Evolutionary conservation across 305 asterid species (phyloP), one percentile per base, ranked within the genome.

Genomic region (Fraxinus baroniana): DNA sequence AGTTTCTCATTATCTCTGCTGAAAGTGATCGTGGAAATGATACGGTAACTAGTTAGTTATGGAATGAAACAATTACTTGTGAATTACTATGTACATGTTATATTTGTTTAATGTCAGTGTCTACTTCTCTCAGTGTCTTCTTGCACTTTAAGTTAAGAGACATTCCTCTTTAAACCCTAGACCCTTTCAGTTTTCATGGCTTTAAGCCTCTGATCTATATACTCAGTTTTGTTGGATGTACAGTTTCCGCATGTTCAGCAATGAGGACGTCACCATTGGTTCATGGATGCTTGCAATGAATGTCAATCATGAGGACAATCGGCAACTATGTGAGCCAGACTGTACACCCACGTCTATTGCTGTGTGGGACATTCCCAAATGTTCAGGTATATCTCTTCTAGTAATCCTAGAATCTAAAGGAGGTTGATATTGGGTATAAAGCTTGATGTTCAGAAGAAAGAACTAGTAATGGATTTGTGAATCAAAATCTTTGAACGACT

Each of bases 201-300:
- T 52, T 52, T 17, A 52, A 52, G 9, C 64, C 24, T 52, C 64
- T 17, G 24, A 55, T 17, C 24, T 17, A 55, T 17, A 17, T 60
- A 7, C 71, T 20, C 4, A 3, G 3, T 60, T 68, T 68, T 73
- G 57, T 68, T 46, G 18, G 78, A 62, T 78, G 76, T 52, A 44
- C 95, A 96, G 99, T 89, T 96, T 96, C 87, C 95, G 99, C 78
- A 94, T 94, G 99, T 96, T 96, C 83, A 94, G 95, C 90, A 96
- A 96, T 55, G 99, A 96, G 92, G 99, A 96, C 82, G 99, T 96
- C 4, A 96, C 99, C 10, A 96, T 96, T 83, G 99, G 99, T 70
- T 91, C 99, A 7, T 96, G 98, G 99, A 96, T 96, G 98, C 97
- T 96, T 41, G 98, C 99, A 35, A 96, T 96, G 99, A 96, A 96